phyloP scores from a whole-genome alignment of 1,139 yeast species.

The Debaryomycetaceae sp. region DNA sequence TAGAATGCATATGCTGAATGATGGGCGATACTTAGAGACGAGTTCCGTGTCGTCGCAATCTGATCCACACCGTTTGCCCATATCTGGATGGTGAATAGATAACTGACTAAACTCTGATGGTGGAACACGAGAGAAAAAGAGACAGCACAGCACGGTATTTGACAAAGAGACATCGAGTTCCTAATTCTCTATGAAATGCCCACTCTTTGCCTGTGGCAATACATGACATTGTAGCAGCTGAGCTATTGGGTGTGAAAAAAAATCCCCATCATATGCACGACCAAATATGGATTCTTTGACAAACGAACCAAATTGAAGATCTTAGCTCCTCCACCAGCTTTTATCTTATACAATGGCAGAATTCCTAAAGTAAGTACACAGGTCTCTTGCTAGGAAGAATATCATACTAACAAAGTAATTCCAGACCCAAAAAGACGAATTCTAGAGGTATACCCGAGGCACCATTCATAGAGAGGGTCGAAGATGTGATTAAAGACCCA shows the following conservation, averaged over 20 bases:
- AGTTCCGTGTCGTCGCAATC: too few relatives aligned
- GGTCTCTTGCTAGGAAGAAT: neutral
- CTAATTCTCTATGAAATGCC: too few relatives aligned
- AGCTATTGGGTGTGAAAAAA: neutral
- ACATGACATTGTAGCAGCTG: too few relatives aligned
- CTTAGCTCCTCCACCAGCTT: neutral
- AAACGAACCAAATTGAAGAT: neutral
- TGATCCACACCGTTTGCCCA: too few relatives aligned
- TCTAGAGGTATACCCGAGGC: slow-evolving; percentile 97
- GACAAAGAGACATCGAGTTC: too few relatives aligned
- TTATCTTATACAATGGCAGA: slow-evolving; percentile 10
- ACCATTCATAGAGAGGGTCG: slow-evolving; percentile 86
- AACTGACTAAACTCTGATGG: too few relatives aligned
- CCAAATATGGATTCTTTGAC: neutral
- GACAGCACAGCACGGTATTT: too few relatives aligned
- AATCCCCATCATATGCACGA: neutral
- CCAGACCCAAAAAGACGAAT: slow-evolving; percentile 55
- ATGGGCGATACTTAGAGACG: too few relatives aligned
- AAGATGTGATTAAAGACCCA: slow-evolving; percentile 61
- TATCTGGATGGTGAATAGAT: too few relatives aligned
- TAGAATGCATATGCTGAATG: too few relatives aligned
- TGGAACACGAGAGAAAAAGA: too few relatives aligned
- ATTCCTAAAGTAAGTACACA: slow-evolving; percentile 12
- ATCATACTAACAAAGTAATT: slow-evolving; percentile 15
- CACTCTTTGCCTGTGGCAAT: too few relatives aligned